Evolutionary conservation across 352 stramenopile species (phyloP).

Genomic region (Pythium guiyangense): DNA sequence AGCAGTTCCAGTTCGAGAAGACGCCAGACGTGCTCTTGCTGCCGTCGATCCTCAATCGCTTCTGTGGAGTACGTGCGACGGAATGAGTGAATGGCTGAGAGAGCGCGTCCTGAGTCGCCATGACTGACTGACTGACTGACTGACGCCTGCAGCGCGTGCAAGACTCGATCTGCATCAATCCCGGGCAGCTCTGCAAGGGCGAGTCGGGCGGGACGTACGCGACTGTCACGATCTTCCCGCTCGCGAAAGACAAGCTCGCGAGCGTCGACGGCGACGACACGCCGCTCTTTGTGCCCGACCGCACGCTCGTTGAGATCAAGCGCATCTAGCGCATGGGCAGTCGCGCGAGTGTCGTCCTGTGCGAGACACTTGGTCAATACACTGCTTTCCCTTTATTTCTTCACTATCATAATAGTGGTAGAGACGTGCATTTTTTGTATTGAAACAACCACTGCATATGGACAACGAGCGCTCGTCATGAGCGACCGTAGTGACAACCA

Average conservation of each 20-base stretch:
- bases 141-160: conserved; percentile 67
- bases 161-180: conserved; percentile 94
- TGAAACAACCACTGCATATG: too few relatives aligned
- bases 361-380: not conserved
- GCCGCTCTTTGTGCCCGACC: conserved; percentile 76
- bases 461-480: too few relatives aligned
- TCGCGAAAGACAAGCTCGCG: conserved; percentile 76
- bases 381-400: not conserved
- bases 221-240: conserved; percentile 87
- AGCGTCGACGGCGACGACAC: conserved; percentile 37
- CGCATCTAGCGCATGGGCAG: conserved; percentile 54
- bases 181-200: conserved; percentile 91
- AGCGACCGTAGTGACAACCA: too few relatives aligned
- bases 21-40: conserved; percentile 95
- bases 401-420: too few relatives aligned
- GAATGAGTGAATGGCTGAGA: too few relatives aligned
- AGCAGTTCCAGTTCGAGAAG: conserved; percentile 88
- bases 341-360: too few relatives aligned
- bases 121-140: too few relatives aligned
- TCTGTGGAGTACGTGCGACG: conserved; percentile 81
- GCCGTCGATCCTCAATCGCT: conserved; percentile 91
- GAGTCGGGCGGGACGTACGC: conserved; percentile 93
- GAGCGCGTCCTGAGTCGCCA: too few relatives aligned
- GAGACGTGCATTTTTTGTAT: too few relatives aligned
- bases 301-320: conserved; percentile 91